Base-by-base conservation (phyloP, 1,284 basidiomycete species). In the Flammula alnicola region DNA sequence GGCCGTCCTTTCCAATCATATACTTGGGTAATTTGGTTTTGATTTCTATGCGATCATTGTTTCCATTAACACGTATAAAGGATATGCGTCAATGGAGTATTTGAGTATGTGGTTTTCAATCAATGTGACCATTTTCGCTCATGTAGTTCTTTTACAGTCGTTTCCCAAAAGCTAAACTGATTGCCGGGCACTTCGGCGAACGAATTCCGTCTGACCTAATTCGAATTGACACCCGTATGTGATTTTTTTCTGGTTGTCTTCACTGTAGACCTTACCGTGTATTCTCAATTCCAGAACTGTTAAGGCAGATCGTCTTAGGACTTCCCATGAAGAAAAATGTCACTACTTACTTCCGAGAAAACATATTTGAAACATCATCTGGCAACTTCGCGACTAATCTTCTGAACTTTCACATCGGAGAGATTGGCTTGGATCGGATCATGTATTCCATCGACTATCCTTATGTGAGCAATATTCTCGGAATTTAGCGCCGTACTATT, bases 391-490 rank as follows among this genome's bases (percentile, higher is more conserved):
- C 68, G 3, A 72, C 73, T 1, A 52, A 62, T 9, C 63, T 76
- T 7, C 58, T 76, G 10, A 47, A 70, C 26, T 74, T 74, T 48
- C 74, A 76, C 49, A 68, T 63, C 12, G 49, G 60, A 11, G 61
- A 71, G 44, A 74, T 76, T 57, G 74, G 73, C 3, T 44, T 74
- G 33, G 64, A 70, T 46, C 59, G 67, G n/a, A 74, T 76, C 23
- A 45, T 75, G 62, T 74, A 67, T 49, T 75, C 73, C 6, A 66
- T 76, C 22, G 74, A 76, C 55, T 76, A 76, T 55, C 72, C 71
- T 2, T 76, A 62, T 52, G 70, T 72, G 36, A 54, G 61, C n/a
- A n/a, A 31, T 6, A 26, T 8, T 7, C 29, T 10, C 22, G 11
- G 41, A 27, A 31, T 26, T 27, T n/a, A n/a, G n/a, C n/a, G n/a